phyloP scores from a whole-genome alignment of 176 grass and related monocot genomes.

The Themeda triandra region DNA sequence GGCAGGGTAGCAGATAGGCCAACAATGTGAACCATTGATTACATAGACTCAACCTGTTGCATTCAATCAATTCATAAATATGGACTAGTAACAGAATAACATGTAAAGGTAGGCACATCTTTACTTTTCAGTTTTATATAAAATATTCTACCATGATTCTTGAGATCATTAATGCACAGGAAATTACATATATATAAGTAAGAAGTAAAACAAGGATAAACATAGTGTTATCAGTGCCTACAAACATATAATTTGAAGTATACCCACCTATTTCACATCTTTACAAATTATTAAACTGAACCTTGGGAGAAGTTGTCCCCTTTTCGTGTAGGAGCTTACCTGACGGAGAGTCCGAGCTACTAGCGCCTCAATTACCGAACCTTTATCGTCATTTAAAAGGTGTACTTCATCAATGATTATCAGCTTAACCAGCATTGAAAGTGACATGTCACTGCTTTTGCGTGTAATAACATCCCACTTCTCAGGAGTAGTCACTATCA shows the following conservation, averaged over 20 bases:
- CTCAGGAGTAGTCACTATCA: too few relatives aligned
- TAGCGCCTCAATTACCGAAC: slow-evolving; percentile 93
- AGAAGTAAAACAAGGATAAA: slow-evolving; percentile 12
- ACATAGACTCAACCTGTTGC: slow-evolving; percentile 81
- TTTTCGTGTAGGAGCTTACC: slow-evolving; percentile 36
- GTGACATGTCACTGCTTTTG: too few relatives aligned
- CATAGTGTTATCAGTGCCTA: slow-evolving; percentile 11
- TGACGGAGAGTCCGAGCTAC: slow-evolving; percentile 94
- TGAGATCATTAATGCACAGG: slow-evolving; percentile 3
- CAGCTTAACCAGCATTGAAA: slow-evolving; percentile 96
- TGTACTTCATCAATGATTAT: slow-evolving; percentile 99
- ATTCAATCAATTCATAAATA: not conserved
- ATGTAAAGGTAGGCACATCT: slow-evolving; percentile 6
- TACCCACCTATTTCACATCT: not conserved
- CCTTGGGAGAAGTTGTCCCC: not conserved
- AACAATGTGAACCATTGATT: slow-evolving; percentile 99
- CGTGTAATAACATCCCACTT: too few relatives aligned
- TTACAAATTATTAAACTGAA: slow-evolving; percentile 24
- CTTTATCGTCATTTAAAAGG: slow-evolving; percentile 96
- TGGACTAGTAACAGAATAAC: slow-evolving; percentile 19
- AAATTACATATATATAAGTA: not conserved
- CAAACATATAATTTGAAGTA: not conserved
- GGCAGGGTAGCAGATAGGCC: slow-evolving; percentile 94
- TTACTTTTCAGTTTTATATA: too few relatives aligned
- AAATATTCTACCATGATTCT: slow-evolving; percentile 12